Conservation (phyloP, 208 protist species). For the Trypanosoma platydactyli region DNA sequence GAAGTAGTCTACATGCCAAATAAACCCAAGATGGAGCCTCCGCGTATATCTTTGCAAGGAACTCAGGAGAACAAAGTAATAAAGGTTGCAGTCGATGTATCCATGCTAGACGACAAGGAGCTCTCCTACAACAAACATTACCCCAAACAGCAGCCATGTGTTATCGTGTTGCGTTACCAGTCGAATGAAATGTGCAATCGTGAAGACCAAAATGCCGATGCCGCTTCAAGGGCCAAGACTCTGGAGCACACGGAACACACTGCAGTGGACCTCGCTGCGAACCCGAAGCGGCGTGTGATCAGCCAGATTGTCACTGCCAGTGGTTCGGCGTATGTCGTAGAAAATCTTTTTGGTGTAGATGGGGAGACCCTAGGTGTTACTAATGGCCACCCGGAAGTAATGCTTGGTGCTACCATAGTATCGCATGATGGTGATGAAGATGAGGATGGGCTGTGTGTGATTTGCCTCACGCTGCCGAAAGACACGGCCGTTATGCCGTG, state of each 20-base stretch:
- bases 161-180: constrained; percentile 86
- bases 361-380: constrained; percentile 44
- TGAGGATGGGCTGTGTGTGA: constrained; percentile 90
- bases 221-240: constrained; percentile 40
- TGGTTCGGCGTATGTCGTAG: constrained; percentile 81
- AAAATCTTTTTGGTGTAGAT: constrained; percentile 86
- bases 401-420: constrained; percentile 69
- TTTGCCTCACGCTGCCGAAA: constrained; percentile 91
- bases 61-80: constrained; percentile 77
- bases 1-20: constrained; percentile 85
- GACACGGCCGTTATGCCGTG: constrained; percentile 94
- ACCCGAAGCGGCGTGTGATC: constrained; percentile 80
- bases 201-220: constrained; percentile 31
- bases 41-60: constrained; percentile 63
- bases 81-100: constrained; percentile 73
- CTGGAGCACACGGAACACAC: constrained; percentile 90
- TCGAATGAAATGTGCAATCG: constrained; percentile 64
- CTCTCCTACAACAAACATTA: constrained; percentile 88
- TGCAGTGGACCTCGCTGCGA: constrained; percentile 75
- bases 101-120: constrained; percentile 80
- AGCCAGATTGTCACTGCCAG: constrained; percentile 78
- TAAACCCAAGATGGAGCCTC: constrained; percentile 88
- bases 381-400: constrained; percentile 51
- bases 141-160: constrained; percentile 89
- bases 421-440: constrained; percentile 73